Evolutionary conservation across 108 stramenopile species (phyloP).

Genomic region (Schizochytrium sp.): DNA sequence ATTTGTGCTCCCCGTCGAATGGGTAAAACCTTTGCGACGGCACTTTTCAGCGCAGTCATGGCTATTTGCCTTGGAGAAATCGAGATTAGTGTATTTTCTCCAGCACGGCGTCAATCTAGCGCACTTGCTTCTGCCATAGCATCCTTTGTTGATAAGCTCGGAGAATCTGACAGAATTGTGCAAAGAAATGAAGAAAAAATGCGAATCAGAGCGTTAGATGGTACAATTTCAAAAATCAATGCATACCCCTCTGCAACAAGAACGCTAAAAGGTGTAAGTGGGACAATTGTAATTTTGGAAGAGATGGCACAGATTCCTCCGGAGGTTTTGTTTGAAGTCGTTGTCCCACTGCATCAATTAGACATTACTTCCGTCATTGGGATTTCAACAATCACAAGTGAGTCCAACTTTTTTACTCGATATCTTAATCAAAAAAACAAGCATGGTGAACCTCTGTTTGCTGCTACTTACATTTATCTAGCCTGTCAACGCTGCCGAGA

Average conservation of each 20-base stretch:
- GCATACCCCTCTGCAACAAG: background rate
- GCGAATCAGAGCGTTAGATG: background rate
- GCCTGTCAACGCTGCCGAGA: slow-evolving; percentile 26
- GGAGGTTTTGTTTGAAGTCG: slow-evolving; percentile 3
- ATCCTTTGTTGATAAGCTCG: background rate
- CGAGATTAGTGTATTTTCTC: background rate
- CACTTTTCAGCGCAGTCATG: background rate
- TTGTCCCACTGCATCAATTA: slow-evolving; percentile 1
- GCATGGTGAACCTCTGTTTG: slow-evolving; percentile 37
- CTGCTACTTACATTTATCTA: background rate
- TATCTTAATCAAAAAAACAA: background rate
- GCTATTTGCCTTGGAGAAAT: background rate
- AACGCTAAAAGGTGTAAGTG: slow-evolving; percentile 33
- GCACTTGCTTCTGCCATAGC: background rate
- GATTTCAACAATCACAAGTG: slow-evolving; percentile 13
- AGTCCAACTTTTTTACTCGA: slow-evolving; percentile 16
- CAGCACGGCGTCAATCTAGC: background rate
- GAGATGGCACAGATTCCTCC: slow-evolving; percentile 33
- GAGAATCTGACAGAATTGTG: background rate
- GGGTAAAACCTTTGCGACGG: background rate
- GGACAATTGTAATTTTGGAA: background rate
- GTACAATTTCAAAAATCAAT: background rate
- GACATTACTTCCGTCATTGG: slow-evolving; percentile 20
- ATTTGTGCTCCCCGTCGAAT: slow-evolving; percentile 7
- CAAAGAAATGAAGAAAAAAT: slow-evolving; percentile 20